Percentiles rank a stretch among this genome's conserved stretches.
These are phyloP conservation scores for Quercus lobata DNA, from an alignment of 331 rosid genomes.

Conservation along the genomic window DNA sequence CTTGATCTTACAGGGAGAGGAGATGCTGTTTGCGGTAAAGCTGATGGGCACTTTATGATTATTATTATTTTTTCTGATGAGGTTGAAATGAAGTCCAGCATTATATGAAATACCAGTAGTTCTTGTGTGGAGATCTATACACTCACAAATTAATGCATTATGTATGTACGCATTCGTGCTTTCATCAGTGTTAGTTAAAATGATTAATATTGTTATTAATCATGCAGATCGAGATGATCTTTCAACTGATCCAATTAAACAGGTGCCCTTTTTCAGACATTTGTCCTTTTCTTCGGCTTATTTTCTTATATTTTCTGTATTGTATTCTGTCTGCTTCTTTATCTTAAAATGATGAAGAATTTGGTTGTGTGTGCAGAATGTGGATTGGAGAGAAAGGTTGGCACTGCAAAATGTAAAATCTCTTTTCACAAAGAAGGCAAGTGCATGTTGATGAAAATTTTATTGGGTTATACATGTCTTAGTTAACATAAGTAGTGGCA, in stretches of 20 bases:
- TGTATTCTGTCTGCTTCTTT: constrained; percentile 1
- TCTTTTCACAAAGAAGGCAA: constrained; percentile 67
- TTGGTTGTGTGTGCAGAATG: constrained; percentile 31
- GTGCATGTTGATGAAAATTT: constrained; percentile 18
- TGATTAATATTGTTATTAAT: constrained; percentile 23
- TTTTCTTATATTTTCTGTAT: constrained; percentile 4
- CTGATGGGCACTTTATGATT: not conserved
- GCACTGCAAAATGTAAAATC: constrained; percentile 55
- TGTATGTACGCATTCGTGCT: not conserved
- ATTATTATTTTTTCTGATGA: not conserved
- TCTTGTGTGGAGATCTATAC: not conserved
- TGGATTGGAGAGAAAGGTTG: constrained; percentile 59
- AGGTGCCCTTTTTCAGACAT: constrained; percentile 42
- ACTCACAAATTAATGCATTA: not conserved
- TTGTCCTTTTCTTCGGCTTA: constrained; percentile 6
- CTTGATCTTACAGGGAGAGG: no score
- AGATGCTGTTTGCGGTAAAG: no score
- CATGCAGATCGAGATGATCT: constrained; percentile 54
- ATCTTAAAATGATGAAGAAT: not conserved
- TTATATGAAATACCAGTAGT: not conserved
- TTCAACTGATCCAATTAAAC: constrained; percentile 38
- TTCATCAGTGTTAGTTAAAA: not conserved
- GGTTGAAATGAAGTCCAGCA: not conserved
- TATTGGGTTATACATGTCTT: constrained; percentile 10
- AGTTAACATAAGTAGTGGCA: constrained; percentile 10